A percentile compares a stretch with the other conserved stretches of the same genome.
phyloP scores from a whole-genome alignment of 2,329 filamentous ascomycete species.

The Pezicula neosporulosa region DNA sequence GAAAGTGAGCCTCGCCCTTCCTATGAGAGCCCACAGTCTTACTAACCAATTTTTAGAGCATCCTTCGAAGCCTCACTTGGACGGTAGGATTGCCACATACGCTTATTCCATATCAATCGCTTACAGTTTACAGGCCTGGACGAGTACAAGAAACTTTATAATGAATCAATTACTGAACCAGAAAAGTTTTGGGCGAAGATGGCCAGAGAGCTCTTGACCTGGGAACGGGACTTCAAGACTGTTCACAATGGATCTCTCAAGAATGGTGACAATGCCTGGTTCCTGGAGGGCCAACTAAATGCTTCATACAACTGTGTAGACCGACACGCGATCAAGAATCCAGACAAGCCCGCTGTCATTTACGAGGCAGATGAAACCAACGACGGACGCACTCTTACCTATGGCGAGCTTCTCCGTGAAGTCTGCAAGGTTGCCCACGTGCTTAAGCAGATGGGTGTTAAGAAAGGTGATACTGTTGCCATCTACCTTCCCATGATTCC shows the following conservation, averaged over 20 bases:
- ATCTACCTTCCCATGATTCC: constrained; percentile 99
- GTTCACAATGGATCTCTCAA: constrained; percentile 73
- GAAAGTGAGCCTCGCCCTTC: constrained; percentile 48
- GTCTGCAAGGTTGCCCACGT: constrained; percentile 85
- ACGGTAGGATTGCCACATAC: constrained; percentile 44
- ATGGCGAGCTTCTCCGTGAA: constrained; percentile 87
- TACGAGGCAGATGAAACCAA: constrained; percentile 93
- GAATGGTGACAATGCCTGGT: constrained; percentile 89
- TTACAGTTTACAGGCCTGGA: constrained; percentile 47
- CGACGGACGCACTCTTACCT: constrained; percentile 87
- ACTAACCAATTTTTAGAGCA: constrained; percentile 48
- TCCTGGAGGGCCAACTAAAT: constrained; percentile 88
- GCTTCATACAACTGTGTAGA: constrained; percentile 98
- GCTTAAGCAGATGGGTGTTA: constrained; percentile 91
- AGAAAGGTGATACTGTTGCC: constrained; percentile 95
- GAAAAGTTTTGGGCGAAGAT: constrained; percentile 84
- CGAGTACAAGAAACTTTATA: constrained; percentile 65
- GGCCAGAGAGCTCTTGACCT: constrained; percentile 85
- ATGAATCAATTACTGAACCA: constrained; percentile 86
- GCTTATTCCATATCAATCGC: background rate
- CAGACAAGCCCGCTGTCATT: constrained; percentile 91
- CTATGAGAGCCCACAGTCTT: constrained; percentile 21
- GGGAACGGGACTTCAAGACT: constrained; percentile 89
- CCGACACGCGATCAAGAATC: constrained; percentile 92
- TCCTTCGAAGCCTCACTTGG: constrained; percentile 65